Conservation (phyloP, 345 rosid genomes). For the Eutrema japonicum region DNA sequence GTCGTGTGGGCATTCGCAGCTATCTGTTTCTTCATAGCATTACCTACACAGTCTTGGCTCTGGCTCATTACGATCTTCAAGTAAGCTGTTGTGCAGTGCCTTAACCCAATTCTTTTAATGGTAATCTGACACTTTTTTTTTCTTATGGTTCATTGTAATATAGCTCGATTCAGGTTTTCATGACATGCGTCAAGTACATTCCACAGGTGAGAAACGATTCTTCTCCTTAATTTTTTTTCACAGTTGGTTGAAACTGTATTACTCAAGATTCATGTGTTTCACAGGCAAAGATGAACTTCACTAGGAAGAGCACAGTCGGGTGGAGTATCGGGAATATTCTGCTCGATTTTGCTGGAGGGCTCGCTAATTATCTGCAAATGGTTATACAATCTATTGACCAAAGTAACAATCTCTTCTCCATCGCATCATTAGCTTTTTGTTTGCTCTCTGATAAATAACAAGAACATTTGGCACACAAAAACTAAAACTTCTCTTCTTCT, state of each 20-base stretch:
- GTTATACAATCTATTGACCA: constrained; percentile 81
- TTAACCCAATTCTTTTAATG: background rate
- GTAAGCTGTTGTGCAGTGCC: constrained; percentile 50
- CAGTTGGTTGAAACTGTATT: background rate
- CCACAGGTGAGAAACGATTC: constrained; percentile 69
- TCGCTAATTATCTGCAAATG: constrained; percentile 76
- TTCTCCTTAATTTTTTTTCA: background rate
- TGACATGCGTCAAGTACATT: constrained; percentile 84
- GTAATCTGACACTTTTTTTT: background rate
- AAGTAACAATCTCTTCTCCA: constrained; percentile 50
- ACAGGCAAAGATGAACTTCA: constrained; percentile 82
- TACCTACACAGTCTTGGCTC: constrained; percentile 77
- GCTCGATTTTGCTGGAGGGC: constrained; percentile 82
- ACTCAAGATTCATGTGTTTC: constrained; percentile 22
- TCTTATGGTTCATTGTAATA: constrained; percentile 46
- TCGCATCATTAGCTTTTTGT: constrained; percentile 11
- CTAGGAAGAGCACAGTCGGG: constrained; percentile 85
- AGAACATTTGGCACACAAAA: background rate
- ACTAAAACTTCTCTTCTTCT: background rate
- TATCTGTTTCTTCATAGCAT: constrained; percentile 73
- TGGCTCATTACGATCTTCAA: constrained; percentile 82
- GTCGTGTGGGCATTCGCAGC: constrained; percentile 66
- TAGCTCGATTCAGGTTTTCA: constrained; percentile 87
- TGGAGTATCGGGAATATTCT: constrained; percentile 91
- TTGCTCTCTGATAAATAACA: constrained; percentile 14